Conservation (phyloP, 1,284 basidiomycete species). For the Ustilago nuda region DNA sequence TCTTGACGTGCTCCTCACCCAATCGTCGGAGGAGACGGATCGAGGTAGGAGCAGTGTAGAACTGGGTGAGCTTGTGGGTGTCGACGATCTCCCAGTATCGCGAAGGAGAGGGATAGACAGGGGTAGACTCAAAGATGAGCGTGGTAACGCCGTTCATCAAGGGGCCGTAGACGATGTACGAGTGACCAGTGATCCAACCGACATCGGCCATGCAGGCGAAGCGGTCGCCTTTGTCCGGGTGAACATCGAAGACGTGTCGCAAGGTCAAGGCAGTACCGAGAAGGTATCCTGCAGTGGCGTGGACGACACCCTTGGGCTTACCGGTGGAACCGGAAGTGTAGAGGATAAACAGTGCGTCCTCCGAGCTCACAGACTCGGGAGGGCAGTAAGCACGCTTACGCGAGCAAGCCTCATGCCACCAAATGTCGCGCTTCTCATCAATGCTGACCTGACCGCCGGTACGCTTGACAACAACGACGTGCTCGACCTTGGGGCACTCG, state of each 20-base stretch:
- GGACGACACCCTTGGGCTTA: constrained; percentile 96
- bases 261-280: constrained; percentile 89
- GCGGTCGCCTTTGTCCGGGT: constrained; percentile 74
- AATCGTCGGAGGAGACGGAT: constrained; percentile 91
- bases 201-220: constrained; percentile 99
- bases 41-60: constrained; percentile 69
- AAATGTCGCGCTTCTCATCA: constrained; percentile 86
- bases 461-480: constrained; percentile 88
- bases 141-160: constrained; percentile 90
- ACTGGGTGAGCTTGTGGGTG: constrained; percentile 85
- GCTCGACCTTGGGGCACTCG: constrained; percentile 85
- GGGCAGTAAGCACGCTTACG: constrained; percentile 91
- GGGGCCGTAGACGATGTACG: constrained; percentile 97
- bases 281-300: constrained; percentile 92
- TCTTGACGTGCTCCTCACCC: constrained; percentile 86
- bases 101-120: constrained; percentile 93
- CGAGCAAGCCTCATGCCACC: constrained; percentile 93
- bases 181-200: constrained; percentile 99
- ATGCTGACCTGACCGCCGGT: constrained; percentile 86
- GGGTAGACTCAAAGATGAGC: constrained; percentile 95
- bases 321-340: constrained; percentile 95
- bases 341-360: constrained; percentile 97
- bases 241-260: constrained; percentile 96
- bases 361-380: constrained; percentile 84
- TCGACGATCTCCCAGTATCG: constrained; percentile 97